Evolutionary conservation across 805 yeast genomes (phyloP).

Genomic region (Candida montana): DNA sequence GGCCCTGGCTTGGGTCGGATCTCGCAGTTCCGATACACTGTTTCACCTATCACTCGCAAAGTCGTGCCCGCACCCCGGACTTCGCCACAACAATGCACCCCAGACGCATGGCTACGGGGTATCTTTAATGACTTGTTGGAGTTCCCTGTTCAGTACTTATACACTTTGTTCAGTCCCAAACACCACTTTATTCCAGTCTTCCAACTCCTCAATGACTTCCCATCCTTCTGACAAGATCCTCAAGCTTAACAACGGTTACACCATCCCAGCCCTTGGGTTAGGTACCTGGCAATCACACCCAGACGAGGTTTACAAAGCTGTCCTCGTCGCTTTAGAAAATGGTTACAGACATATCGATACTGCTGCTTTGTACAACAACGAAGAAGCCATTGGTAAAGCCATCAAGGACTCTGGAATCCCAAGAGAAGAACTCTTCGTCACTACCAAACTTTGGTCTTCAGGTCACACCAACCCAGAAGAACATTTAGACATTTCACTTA

Average conservation of each 20-base stretch:
- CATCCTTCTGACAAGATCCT: constrained; percentile 7
- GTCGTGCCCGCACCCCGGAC: too few relatives aligned
- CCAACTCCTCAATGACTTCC: background rate
- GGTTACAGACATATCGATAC: constrained; percentile 64
- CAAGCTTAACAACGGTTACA: constrained; percentile 42
- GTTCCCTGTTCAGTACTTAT: too few relatives aligned
- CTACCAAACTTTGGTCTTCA: constrained; percentile 63
- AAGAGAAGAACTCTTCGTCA: constrained; percentile 59
- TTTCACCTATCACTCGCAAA: too few relatives aligned
- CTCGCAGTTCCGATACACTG: too few relatives aligned
- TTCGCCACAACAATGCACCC: too few relatives aligned
- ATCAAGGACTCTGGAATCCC: constrained; percentile 50
- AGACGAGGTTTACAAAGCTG: constrained; percentile 19
- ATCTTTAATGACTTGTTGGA: too few relatives aligned
- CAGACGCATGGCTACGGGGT: too few relatives aligned
- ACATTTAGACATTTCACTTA: constrained; percentile 52
- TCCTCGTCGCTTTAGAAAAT: constrained; percentile 10
- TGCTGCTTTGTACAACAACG: constrained; percentile 52
- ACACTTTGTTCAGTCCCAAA: background rate
- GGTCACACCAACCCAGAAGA: constrained; percentile 36
- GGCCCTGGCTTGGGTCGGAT: too few relatives aligned
- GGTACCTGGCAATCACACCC: constrained; percentile 42
- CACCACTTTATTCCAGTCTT: background rate
- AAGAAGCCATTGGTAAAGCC: constrained; percentile 49
- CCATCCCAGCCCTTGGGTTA: constrained; percentile 48